These are phyloP conservation scores for Podaxis sp. DNA, from an alignment of 768 basidiomycete genomes.

Conservation along the genomic window DNA sequence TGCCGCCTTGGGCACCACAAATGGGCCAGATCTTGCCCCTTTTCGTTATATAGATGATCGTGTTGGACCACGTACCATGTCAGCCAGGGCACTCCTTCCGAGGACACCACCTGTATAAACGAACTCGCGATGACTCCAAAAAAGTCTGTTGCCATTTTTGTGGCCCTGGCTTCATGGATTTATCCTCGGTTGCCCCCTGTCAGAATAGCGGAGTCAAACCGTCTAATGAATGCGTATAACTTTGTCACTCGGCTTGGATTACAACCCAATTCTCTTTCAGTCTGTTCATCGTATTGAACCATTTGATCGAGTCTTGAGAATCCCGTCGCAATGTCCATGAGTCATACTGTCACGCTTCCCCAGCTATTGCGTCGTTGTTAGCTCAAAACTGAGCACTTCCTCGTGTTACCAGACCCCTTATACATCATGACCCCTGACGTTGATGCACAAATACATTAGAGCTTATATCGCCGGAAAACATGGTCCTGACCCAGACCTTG, in stretches of 20 bases:
- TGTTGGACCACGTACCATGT: neutral
- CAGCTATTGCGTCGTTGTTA: conserved; percentile 1
- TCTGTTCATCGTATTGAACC: neutral
- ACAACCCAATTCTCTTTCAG: neutral
- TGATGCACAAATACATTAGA: neutral
- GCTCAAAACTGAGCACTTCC: neutral
- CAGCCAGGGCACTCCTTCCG: neutral
- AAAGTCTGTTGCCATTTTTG: neutral
- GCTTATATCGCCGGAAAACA: conserved; percentile 4
- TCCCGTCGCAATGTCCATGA: neutral
- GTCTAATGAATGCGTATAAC: neutral
- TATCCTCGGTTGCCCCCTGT: neutral
- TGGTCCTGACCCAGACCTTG: neutral
- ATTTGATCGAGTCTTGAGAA: neutral
- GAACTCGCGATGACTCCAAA: neutral
- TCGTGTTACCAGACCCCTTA: neutral
- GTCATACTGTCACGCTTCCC: neutral
- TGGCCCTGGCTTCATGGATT: neutral
- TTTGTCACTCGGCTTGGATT: neutral
- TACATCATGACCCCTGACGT: neutral
- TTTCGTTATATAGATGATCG: neutral
- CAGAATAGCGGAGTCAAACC: neutral
- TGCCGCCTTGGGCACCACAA: neutral
- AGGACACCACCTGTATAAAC: neutral
- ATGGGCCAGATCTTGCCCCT: conserved; percentile 9